Evolutionary conservation across 371 early-diverging fungal genomes (phyloP).

Genomic region (Mucor mucedo): DNA sequence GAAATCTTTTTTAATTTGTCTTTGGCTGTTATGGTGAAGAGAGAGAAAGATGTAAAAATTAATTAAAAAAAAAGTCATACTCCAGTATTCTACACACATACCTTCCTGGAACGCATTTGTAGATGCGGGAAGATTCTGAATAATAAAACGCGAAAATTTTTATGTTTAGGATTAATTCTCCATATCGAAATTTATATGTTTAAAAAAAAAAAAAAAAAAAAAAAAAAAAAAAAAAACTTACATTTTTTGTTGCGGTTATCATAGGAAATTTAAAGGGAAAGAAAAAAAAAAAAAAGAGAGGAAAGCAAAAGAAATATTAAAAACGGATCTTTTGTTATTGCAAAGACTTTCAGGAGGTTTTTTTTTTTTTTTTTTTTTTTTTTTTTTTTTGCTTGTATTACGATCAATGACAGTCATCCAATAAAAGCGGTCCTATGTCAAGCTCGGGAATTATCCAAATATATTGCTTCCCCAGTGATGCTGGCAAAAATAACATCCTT

Average conservation of each 20-base stretch:
- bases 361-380: not conserved
- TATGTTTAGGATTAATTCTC: not conserved
- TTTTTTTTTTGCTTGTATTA: not conserved
- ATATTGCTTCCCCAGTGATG: not conserved
- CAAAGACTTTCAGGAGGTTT: conserved; percentile 3
- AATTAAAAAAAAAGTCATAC: not conserved
- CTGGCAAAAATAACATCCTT: no score
- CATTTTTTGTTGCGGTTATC: conserved; percentile 1
- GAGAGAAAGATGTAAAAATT: not conserved
- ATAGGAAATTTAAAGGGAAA: conserved; percentile 1
- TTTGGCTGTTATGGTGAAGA: not conserved
- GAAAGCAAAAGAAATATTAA: not conserved
- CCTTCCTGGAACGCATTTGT: not conserved
- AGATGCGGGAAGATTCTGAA: not conserved
- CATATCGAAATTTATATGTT: not conserved
- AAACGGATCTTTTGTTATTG: not conserved
- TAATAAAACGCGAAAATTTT: not conserved
- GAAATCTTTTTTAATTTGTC: not conserved
- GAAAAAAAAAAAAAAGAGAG: not conserved
- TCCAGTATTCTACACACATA: not conserved
- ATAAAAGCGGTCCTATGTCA: not conserved
- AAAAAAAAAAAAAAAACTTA: not conserved
- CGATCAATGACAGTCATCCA: not conserved
- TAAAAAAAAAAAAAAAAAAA: not conserved
- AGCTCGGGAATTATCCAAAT: not conserved